Evolutionary conservation across 495 filamentous ascomycete genomes (phyloP).

Genomic region (Penicillium argentinense): DNA sequence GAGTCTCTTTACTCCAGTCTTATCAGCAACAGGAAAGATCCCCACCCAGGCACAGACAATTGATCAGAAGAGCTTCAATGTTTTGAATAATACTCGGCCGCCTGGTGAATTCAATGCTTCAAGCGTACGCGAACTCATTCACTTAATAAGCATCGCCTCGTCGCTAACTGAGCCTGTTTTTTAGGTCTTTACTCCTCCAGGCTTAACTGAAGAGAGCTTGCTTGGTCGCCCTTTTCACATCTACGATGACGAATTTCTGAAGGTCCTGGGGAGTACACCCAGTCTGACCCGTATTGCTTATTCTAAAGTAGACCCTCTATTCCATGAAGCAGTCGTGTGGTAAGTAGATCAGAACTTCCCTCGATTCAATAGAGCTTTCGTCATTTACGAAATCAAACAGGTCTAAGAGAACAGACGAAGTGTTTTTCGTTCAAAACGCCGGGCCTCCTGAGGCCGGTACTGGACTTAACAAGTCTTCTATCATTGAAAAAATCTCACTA

Average conservation of each 20-base stretch:
- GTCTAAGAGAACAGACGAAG: conserved; percentile 45
- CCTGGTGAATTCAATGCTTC: conserved; percentile 17
- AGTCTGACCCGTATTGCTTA: conserved; percentile 22
- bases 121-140: conserved; percentile 12
- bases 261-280: conserved; percentile 15
- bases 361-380: background rate
- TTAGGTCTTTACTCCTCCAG: conserved; percentile 22
- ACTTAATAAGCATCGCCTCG: background rate
- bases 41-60: conserved; percentile 21
- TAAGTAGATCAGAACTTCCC: conserved; percentile 18
- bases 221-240: conserved; percentile 25
- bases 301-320: conserved; percentile 38
- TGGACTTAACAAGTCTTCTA: conserved; percentile 50
- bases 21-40: conserved; percentile 1
- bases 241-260: conserved; percentile 22
- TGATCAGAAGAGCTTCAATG: conserved; percentile 21
- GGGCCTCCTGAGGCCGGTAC: conserved; percentile 45
- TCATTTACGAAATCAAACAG: conserved; percentile 9
- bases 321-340: conserved; percentile 54
- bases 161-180: background rate
- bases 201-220: conserved; percentile 24
- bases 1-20: background rate
- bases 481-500: conserved; percentile 51
- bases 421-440: conserved; percentile 55
- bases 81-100: conserved; percentile 14